Base-by-base conservation (phyloP, 2,329 filamentous ascomycete species). In the Ampelomyces quisqualis region DNA sequence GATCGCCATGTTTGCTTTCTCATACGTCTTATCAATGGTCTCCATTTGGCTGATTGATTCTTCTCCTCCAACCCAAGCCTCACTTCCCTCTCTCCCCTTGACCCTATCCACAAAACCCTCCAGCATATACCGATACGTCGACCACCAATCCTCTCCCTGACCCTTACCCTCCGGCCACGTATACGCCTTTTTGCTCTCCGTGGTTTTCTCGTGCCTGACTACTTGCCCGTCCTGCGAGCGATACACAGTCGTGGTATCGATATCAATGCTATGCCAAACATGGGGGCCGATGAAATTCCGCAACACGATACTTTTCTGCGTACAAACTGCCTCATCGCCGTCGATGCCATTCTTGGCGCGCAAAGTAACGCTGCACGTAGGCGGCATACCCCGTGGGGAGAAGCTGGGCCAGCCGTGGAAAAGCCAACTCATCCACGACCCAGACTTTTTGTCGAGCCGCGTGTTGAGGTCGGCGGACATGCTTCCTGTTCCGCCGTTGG, bases 11-110 rank as follows among this genome's bases (percentile, higher is more conserved):
- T 63, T 65, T 15, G 53, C 47, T 40, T 62, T 62, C 44, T 57
- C 34, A 51, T 70, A 70, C 5, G 63, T 60, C 23, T 27, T 15
- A 54, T 71, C 68, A 35, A 67, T 62, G 26, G 54, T 45, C 44
- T 61, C 55, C 64, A 70, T 68, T 49, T 68, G 55, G 30, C 36
- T 47, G 18, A 67, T 62, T 23, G 59, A 66, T 17, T 70, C 68
- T 33, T 68, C 58, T 10, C 49, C 42, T 7, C 54, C 50, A 7
- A 69, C 33, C 62, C 62, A 68, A 5, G 47, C 35, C 14, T 51
- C 57, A 11, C 49, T 53, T 3, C 60, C 60, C 23, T 62, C 43
- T 17, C 56, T 50, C 10, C 49, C 52, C 40, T 57, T 60, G 2
- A 68, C 52, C 10, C 43, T 44, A 26, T 67, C 55, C 17, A 69